Evolutionary conservation across 306 rosid species (phyloP), one percentile per base, ranked within the genome.

Genomic region (Rosa chinensis): DNA sequence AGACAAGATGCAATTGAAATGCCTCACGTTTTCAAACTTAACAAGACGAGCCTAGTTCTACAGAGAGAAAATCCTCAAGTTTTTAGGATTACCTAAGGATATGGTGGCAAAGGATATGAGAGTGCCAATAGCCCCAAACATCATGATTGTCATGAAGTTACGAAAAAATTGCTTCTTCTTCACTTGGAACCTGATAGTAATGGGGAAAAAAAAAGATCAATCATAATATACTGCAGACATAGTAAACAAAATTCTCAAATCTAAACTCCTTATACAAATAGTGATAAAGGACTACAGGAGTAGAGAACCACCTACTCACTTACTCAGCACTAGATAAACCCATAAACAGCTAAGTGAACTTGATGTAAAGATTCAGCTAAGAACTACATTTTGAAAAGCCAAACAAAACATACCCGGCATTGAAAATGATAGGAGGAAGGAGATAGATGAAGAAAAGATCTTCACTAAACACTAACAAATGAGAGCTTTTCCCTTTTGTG

Each of bases 351-450:
- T 56, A 40, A 53, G 40, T 47, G 76, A 73, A 72, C 21, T 28
- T 4, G 43, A 70, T 16, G 14, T 0, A 39, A 37, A 37, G 40
- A 77, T 16, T 5, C 47, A 47, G 52, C 32, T 52, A 21, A 35
- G 40, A 52, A 10, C 10, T 9, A 11, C 2, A 78, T 23, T 2
- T 20, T 0, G 28, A 72, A 66, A 62, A 80, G 44, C 47, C 11
- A 64, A 5, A 61, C 2, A 8, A 21, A 72, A 74, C 90, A 66
- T 58, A 96, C 98, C 99, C 99, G 35, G 99, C 99, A 77, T 96
- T 96, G 91, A 96, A 96, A 78, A 96, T 96, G 79, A 96, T 96
- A 2, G 99, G 99, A 18, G 99, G 99, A 44, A 96, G 98, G 83
- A 96, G 96, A 84, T 93, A 96, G 79, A 90, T 93, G 44, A 96